A percentile compares a stretch with the other conserved stretches of the same genome.
phyloP scores from a whole-genome alignment of 371 early-diverging fungal genomes.

The Saksenaea oblongispora region DNA sequence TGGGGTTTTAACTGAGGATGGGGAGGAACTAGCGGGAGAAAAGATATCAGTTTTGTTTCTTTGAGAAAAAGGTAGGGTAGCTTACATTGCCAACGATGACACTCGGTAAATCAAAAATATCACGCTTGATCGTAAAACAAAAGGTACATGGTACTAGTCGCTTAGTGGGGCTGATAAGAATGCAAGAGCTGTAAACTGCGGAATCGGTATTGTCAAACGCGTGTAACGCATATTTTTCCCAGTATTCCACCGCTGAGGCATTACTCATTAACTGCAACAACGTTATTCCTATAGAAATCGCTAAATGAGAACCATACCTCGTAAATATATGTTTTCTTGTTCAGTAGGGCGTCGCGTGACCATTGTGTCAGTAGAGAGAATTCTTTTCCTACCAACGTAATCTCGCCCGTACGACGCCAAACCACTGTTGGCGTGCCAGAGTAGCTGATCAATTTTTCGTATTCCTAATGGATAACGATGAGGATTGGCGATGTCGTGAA shows the following conservation, averaged over 20 bases:
- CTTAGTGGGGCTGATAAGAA: conserved; percentile 60
- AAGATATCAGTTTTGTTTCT: neutral
- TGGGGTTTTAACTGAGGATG: conserved; percentile 17
- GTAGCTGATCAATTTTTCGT: conserved; percentile 79
- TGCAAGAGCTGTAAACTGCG: conserved; percentile 69
- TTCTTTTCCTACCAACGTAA: conserved; percentile 84
- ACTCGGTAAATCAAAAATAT: conserved; percentile 87
- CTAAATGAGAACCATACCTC: conserved; percentile 51
- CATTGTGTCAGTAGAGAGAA: conserved; percentile 83
- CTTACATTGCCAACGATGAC: conserved; percentile 69
- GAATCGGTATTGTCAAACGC: conserved; percentile 82
- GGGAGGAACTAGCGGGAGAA: conserved; percentile 16
- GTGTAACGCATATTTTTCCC: conserved; percentile 81
- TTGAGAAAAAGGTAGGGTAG: neutral
- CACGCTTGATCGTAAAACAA: conserved; percentile 85
- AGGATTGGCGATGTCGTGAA: neutral
- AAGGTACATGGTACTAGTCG: conserved; percentile 76
- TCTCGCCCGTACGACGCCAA: conserved; percentile 89
- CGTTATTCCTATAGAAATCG: neutral
- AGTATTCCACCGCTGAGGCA: conserved; percentile 80
- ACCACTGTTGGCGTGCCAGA: conserved; percentile 90
- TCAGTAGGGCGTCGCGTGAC: conserved; percentile 70
- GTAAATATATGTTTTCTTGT: conserved; percentile 71
- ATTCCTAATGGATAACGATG: conserved; percentile 57
- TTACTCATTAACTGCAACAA: conserved; percentile 77